Conservation (phyloP, 768 basidiomycete genomes). For the Lactarius hengduanensis region DNA sequence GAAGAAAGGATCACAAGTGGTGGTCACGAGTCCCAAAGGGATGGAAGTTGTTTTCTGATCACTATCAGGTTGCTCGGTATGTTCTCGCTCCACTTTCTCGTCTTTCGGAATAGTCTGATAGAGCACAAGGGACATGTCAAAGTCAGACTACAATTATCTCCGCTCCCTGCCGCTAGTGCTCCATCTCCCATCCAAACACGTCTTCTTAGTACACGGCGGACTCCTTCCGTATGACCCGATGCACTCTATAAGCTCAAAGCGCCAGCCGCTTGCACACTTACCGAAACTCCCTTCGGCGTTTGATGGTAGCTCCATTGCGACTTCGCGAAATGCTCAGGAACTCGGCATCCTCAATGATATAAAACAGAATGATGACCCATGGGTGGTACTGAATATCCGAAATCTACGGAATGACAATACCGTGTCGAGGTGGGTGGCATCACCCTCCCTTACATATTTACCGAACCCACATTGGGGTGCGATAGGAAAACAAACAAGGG, state of each 20-base stretch:
- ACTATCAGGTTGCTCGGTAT: conserved; percentile 71
- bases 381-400: conserved; percentile 74
- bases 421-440: conserved; percentile 38
- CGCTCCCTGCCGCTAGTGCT: conserved; percentile 68
- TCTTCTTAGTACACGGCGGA: conserved; percentile 82
- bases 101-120: conserved; percentile 10
- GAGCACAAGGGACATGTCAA: conserved; percentile 50
- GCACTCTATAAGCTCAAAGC: conserved; percentile 45
- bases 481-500: conserved; percentile 45
- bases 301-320: conserved; percentile 15
- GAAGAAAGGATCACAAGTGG: conserved; percentile 31
- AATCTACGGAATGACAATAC: conserved; percentile 42
- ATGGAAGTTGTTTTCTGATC: conserved; percentile 74
- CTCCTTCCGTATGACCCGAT: conserved; percentile 70
- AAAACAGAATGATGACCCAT: conserved; percentile 76
- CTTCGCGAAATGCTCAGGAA: conserved; percentile 63
- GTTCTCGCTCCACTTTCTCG: conserved; percentile 22
- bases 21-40: conserved; percentile 40
- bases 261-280: conserved; percentile 60
- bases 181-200: conserved; percentile 71
- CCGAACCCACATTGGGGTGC: conserved; percentile 2
- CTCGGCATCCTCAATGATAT: conserved; percentile 61
- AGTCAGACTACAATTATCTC: conserved; percentile 67
- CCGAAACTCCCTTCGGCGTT: conserved; percentile 16
- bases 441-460: too few species aligned